Base-by-base conservation (phyloP, 495 filamentous ascomycete species). In the Penicillium parvum region DNA sequence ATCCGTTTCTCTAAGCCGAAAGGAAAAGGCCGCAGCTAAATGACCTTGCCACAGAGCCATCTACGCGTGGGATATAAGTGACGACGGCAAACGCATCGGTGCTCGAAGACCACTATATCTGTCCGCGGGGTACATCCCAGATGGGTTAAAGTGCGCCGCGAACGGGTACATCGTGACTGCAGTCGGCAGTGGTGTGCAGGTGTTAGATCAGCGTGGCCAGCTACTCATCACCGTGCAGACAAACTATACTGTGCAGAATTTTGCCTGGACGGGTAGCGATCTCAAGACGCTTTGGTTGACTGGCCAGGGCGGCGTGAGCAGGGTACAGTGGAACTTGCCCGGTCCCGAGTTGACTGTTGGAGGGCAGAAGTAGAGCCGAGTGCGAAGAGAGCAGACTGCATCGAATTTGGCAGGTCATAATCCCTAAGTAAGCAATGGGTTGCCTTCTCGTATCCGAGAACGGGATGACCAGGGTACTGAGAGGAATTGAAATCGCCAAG, bases 401-500 rank as follows among this genome's bases (percentile, higher is more conserved):
- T 22, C 3, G 38, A 46, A 23, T 50, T 50, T 10, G 37, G 33
- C 6, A 37, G 19, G 7, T 40, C 34, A 23, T 50, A 50, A 26
- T 50, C 47, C 3, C 47, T 15, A 2, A 43, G 52, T 10, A 55
- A 26, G 20, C 52, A 50, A 38, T 55, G 43, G 1, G 47, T 40
- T 37, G 47, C 47, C 20, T 55, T 55, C 34, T 55, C 52, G 19
- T 50, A 55, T 3, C 52, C 47, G 1, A 55, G 28, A 7, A 47
- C 39, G 11, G 19, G 39, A 36, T 50, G 23, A 7, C 40, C 39
- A 11, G 43, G 42, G 23, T 37, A 55, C 35, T 55, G 52, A 8
- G 47, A 50, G 9, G 52, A 40, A 23, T 47, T 55, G 35, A 50
- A 55, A 33, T 55, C 47, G n/a, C 52, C 47, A 3, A 50, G 34